A percentile compares a stretch with the other conserved stretches of the same genome.
Conservation (phyloP, 108 stramenopile species). For the Cyclotella baltica region DNA sequence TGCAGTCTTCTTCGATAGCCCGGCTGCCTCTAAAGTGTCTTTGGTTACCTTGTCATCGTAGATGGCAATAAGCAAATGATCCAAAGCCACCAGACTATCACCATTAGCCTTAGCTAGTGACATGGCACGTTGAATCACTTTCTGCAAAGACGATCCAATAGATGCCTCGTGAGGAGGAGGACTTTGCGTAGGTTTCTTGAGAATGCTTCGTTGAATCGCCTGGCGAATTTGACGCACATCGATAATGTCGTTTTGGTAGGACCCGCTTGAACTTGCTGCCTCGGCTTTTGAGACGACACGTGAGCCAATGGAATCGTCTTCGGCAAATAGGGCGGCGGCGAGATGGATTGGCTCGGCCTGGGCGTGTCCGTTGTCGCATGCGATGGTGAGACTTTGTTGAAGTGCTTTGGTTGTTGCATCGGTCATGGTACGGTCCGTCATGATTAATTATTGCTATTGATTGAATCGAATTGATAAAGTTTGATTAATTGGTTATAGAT, state of each 20-base stretch:
- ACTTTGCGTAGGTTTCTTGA: constrained; percentile 78
- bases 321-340: constrained; percentile 64
- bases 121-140: constrained; percentile 69
- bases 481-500: not conserved
- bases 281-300: constrained; percentile 60
- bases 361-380: constrained; percentile 83
- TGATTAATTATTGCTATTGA: constrained; percentile 30
- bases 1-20: constrained; percentile 74
- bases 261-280: constrained; percentile 9
- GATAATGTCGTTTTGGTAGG: constrained; percentile 26
- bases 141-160: constrained; percentile 55
- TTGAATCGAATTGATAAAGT: not conserved
- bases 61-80: constrained; percentile 71
- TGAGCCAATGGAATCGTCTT: constrained; percentile 76
- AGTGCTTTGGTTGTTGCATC: constrained; percentile 81
- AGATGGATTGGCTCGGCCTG: constrained; percentile 80
- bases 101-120: constrained; percentile 76
- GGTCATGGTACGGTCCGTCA: constrained; percentile 81
- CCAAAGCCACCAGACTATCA: constrained; percentile 80
- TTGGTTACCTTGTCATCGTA: constrained; percentile 77
- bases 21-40: constrained; percentile 54
- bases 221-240: constrained; percentile 72
- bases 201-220: constrained; percentile 62
- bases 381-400: constrained; percentile 62
- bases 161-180: constrained; percentile 83